Evolutionary conservation across 176 grass and related monocot species (phyloP).

Genomic region (Olyra latifolia): DNA sequence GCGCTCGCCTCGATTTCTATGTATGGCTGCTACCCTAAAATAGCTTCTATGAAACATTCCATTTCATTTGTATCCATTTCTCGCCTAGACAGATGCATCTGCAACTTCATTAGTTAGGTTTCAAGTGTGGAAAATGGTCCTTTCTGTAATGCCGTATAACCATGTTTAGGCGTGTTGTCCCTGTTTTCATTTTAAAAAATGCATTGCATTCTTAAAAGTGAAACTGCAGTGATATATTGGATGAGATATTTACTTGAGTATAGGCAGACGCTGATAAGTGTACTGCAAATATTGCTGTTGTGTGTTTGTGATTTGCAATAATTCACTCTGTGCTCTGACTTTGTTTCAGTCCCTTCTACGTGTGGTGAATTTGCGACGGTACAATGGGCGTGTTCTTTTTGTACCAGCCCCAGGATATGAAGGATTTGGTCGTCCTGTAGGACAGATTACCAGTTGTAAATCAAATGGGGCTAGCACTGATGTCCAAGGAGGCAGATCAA

Average conservation of each 20-base stretch:
- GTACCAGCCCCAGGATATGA: conserved; percentile 85
- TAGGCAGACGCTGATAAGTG: neutral
- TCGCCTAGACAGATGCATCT: neutral
- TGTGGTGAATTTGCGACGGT: conserved; percentile 63
- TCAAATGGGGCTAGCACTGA: conserved; percentile 16
- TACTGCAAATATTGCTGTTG: conserved; percentile 4
- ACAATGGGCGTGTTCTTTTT: conserved; percentile 68
- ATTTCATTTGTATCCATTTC: neutral
- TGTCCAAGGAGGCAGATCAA: conserved; percentile 19
- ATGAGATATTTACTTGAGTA: neutral
- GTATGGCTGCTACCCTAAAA: conserved; percentile 46
- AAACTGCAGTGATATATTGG: neutral
- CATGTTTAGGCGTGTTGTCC: neutral
- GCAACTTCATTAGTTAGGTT: conserved; percentile 8
- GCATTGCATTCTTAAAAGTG: neutral
- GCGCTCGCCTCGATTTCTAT: conserved; percentile 87
- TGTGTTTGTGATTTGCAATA: neutral
- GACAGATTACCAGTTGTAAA: conserved; percentile 31
- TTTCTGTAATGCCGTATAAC: neutral
- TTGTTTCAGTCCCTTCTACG: conserved; percentile 68
- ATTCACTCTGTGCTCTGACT: conserved; percentile 32
- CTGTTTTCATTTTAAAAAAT: neutral
- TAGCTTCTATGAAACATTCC: neutral
- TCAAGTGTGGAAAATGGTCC: neutral
- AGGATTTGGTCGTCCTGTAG: conserved; percentile 56